Evolutionary conservation across 2,329 filamentous ascomycete genomes (phyloP).

Genomic region (Trichophyton rubrum): DNA sequence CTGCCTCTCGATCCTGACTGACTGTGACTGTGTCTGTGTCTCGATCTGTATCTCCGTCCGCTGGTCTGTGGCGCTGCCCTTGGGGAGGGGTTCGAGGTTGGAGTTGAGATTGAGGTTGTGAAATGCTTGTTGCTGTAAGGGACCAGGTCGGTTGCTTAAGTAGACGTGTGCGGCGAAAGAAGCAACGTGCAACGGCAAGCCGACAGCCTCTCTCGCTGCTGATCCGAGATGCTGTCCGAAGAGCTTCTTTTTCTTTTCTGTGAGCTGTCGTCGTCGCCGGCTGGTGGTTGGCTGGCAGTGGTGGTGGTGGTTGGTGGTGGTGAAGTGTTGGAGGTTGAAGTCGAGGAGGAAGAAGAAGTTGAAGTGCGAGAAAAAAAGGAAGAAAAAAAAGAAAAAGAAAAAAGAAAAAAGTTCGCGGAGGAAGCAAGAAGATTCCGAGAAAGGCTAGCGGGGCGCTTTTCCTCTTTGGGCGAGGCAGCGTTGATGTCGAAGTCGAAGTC

Average conservation of each 20-base stretch:
- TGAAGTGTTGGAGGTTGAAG: neutral
- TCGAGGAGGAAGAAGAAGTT: neutral
- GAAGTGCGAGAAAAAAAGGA: slow-evolving; percentile 3
- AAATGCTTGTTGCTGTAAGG: neutral
- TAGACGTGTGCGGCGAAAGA: neutral
- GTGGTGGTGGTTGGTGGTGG: neutral
- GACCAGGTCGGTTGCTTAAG: neutral
- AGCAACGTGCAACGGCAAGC: neutral
- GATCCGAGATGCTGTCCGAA: too few relatives aligned
- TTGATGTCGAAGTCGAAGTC: neutral
- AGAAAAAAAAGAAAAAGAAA: neutral
- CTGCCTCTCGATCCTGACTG: too few relatives aligned
- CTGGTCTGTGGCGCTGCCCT: neutral
- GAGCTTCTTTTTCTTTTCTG: neutral
- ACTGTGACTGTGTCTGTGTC: neutral
- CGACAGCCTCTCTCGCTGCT: neutral
- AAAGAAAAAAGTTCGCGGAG: slow-evolving; percentile 5
- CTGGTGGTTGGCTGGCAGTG: slow-evolving; percentile 2
- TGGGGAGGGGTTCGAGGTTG: neutral
- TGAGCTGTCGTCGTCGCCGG: neutral
- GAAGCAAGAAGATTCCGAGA: neutral
- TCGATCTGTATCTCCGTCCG: neutral
- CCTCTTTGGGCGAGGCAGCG: neutral
- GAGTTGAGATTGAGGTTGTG: neutral
- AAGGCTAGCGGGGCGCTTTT: neutral